Conservation (phyloP, 345 rosid species). For the Boechera divaricarpa region DNA sequence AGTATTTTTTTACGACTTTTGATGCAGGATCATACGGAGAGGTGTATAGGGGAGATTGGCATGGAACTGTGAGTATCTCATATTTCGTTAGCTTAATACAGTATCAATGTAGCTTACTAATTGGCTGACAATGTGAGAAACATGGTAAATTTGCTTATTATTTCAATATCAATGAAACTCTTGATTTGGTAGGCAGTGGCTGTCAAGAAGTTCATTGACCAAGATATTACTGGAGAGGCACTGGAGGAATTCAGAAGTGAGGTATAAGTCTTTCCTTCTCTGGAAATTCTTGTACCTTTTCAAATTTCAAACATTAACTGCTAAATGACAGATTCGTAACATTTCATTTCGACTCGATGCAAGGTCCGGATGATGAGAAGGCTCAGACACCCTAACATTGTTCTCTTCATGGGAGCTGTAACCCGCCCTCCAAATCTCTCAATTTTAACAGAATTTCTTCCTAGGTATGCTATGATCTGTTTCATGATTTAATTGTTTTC, state of each 20-base stretch:
- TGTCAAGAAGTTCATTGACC: constrained; percentile 91
- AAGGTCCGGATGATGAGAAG: constrained; percentile 86
- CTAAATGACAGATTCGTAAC: constrained; percentile 26
- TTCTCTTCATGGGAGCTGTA: constrained; percentile 99
- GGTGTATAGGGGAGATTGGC: constrained; percentile 97
- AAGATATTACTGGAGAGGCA: constrained; percentile 76
- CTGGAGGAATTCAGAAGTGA: constrained; percentile 88
- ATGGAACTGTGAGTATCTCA: constrained; percentile 85
- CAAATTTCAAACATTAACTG: background rate
- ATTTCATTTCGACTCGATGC: constrained; percentile 32
- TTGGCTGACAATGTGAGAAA: background rate
- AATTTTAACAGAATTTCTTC: constrained; percentile 92
- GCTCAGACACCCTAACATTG: constrained; percentile 93
- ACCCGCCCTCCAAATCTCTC: constrained; percentile 94
- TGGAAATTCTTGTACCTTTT: constrained; percentile 19
- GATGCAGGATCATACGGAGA: constrained; percentile 94
- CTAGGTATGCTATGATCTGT: constrained; percentile 56
- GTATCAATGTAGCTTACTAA: background rate
- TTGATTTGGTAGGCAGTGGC: constrained; percentile 79
- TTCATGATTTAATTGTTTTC: constrained; percentile 5
- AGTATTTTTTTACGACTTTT: constrained; percentile 36
- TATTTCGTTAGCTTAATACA: constrained; percentile 9
- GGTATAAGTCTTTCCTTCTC: constrained; percentile 52
- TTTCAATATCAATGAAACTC: constrained; percentile 35
- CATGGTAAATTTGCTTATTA: background rate